Evolutionary conservation across 1,284 basidiomycete species (phyloP).

Genomic region (Golubevia pallescens): DNA sequence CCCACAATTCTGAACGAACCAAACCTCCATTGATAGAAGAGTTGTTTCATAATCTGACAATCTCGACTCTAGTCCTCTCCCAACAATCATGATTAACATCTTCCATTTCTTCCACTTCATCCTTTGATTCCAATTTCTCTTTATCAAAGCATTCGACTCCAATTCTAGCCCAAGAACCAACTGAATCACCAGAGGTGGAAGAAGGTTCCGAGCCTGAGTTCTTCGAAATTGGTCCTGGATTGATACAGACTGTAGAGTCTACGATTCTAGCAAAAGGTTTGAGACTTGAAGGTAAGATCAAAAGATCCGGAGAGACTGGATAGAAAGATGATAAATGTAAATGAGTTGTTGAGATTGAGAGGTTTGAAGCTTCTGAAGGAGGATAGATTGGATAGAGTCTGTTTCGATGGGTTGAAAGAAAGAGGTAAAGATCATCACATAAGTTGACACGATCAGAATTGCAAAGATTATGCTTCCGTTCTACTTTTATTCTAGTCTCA

Average conservation of each 20-base stretch:
- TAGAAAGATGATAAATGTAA: constrained; percentile 34
- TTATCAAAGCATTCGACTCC: background rate
- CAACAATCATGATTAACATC: background rate
- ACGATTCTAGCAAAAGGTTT: constrained; percentile 68
- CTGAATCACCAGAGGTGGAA: background rate
- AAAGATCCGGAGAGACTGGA: constrained; percentile 34
- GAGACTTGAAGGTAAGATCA: constrained; percentile 36
- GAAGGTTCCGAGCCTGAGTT: background rate
- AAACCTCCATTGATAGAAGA: too few species aligned
- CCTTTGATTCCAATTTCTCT: background rate
- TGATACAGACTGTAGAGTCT: constrained; percentile 73
- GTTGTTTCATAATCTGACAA: background rate
- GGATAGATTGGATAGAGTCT: too few species aligned
- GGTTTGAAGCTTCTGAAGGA: constrained; percentile 1
- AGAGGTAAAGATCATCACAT: too few species aligned
- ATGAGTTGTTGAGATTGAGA: constrained; percentile 40
- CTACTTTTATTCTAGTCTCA: too few species aligned
- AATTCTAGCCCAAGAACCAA: background rate
- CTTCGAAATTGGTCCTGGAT: constrained; percentile 67
- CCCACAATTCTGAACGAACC: too few species aligned
- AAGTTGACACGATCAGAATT: too few species aligned
- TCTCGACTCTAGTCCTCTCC: background rate
- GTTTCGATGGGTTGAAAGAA: too few species aligned
- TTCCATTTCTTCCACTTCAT: background rate
- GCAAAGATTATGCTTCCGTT: too few species aligned